Evolutionary conservation across 148 eudicot genomes (phyloP).

Genomic region (Arbutus unedo): DNA sequence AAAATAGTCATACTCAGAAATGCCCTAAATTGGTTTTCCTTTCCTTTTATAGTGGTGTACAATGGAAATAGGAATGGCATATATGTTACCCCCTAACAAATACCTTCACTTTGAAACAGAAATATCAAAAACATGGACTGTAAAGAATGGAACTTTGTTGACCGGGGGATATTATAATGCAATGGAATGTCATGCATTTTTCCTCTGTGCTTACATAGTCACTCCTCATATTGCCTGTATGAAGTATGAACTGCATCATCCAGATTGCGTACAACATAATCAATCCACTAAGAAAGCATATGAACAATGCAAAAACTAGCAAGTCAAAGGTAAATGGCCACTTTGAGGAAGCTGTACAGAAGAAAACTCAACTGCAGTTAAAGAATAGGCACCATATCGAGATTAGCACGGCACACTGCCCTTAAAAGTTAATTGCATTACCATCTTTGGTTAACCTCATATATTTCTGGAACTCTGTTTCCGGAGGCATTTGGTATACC

Average conservation of each 20-base stretch:
- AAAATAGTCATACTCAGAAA: neutral
- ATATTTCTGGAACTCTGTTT: slow-evolving; percentile 71
- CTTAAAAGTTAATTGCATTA: slow-evolving; percentile 22
- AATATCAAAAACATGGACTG: neutral
- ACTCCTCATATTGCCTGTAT: neutral
- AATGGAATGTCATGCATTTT: neutral
- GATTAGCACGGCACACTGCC: neutral
- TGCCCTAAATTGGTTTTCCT: neutral
- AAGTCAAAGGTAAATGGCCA: neutral
- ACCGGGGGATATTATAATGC: neutral
- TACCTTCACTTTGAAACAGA: neutral
- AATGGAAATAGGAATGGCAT: neutral
- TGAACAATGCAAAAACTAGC: neutral
- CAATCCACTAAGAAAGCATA: neutral
- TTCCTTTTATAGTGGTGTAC: neutral
- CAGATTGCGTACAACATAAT: neutral
- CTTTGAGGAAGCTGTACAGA: neutral
- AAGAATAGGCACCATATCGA: neutral
- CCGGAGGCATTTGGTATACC: slow-evolving; percentile 64
- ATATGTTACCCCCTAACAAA: neutral
- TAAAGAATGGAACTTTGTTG: neutral
- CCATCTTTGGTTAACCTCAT: slow-evolving; percentile 64
- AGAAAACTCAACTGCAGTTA: neutral
- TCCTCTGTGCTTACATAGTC: neutral
- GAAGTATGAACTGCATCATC: neutral